Conservation (phyloP, 805 yeast genomes). For the Kodamaea nitidulidarum region DNA sequence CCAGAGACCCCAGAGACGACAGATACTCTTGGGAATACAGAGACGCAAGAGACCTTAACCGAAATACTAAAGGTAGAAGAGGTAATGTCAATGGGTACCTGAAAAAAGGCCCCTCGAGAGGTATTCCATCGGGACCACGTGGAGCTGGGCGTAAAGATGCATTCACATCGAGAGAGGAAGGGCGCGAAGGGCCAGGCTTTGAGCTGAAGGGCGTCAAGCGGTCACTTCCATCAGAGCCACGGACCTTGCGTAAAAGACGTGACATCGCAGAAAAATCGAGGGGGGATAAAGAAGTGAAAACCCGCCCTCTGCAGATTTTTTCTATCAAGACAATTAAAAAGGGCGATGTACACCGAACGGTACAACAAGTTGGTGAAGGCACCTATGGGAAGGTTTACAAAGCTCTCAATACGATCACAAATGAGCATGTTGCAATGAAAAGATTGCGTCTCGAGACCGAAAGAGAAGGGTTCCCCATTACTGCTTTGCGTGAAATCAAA, state of each 20-base stretch:
- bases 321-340: conserved; percentile 25
- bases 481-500: conserved; percentile 89
- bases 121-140: conserved; percentile 5
- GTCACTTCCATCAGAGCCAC: conserved; percentile 5
- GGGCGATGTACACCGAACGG: conserved; percentile 55
- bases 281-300: neutral
- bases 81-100: conserved; percentile 1
- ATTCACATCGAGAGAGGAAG: conserved; percentile 6
- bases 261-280: conserved; percentile 1
- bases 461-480: conserved; percentile 92
- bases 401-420: conserved; percentile 67
- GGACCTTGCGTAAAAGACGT: conserved; percentile 5
- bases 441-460: conserved; percentile 79
- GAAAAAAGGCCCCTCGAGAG: neutral
- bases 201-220: conserved; percentile 2
- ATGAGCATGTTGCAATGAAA: conserved; percentile 79
- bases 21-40: conserved; percentile 1
- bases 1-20: conserved; percentile 3
- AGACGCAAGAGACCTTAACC: conserved; percentile 1
- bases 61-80: conserved; percentile 3
- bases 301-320: conserved; percentile 28
- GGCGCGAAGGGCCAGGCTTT: neutral
- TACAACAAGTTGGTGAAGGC: conserved; percentile 96
- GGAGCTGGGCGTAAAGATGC: neutral
- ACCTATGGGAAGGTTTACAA: conserved; percentile 96